Conservation (phyloP, 768 basidiomycete genomes). For the Lactarius hengduanensis region DNA sequence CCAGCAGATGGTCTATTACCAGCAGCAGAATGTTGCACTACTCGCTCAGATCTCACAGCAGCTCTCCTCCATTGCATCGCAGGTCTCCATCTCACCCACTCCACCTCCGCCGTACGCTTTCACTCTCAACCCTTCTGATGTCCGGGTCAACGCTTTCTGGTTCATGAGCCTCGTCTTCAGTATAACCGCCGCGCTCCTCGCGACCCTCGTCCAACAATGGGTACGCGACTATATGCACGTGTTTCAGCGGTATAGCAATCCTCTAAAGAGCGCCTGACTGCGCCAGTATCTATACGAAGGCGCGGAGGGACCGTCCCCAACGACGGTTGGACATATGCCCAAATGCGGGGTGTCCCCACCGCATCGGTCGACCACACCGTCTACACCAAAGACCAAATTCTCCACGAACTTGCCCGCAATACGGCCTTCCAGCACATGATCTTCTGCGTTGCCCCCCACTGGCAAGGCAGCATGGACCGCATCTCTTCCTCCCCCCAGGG, state of each 20-base stretch:
- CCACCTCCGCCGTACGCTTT: neutral
- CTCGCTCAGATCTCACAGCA: constrained; percentile 13
- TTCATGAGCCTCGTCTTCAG: constrained; percentile 40
- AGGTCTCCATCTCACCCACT: neutral
- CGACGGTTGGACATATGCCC: too few species aligned
- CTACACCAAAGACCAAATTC: too few species aligned
- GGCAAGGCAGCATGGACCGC: too few species aligned
- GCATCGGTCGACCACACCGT: too few species aligned
- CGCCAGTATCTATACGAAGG: constrained; percentile 40
- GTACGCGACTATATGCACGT: constrained; percentile 38
- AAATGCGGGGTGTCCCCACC: too few species aligned
- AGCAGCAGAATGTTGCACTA: constrained; percentile 13
- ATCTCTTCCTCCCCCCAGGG: too few species aligned
- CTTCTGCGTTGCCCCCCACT: too few species aligned
- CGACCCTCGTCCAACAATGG: constrained; percentile 52
- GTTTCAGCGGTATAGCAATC: constrained; percentile 34
- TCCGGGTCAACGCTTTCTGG: constrained; percentile 44
- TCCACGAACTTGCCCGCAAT: too few species aligned
- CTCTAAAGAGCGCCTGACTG: constrained; percentile 40
- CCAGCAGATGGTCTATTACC: neutral
- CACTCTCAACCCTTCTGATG: constrained; percentile 33
- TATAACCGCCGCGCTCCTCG: constrained; percentile 42
- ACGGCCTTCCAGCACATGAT: too few species aligned
- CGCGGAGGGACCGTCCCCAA: too few species aligned
- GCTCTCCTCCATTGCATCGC: neutral